phyloP scores from a whole-genome alignment of 176 grass and related monocot genomes.

The Triticum monococcum region DNA sequence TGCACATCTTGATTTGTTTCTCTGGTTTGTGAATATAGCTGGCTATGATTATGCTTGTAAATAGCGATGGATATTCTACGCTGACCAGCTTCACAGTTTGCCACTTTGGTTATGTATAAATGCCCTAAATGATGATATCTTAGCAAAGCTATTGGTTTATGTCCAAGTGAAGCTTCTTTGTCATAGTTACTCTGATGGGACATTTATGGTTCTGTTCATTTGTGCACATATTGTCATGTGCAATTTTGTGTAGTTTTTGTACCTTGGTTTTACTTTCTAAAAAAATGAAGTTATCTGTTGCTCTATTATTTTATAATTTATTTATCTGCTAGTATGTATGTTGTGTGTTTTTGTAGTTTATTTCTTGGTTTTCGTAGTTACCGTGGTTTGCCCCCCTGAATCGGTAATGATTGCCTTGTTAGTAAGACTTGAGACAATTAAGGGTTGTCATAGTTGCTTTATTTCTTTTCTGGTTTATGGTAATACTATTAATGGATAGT shows the following conservation, averaged over 20 bases:
- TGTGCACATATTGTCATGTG: neutral
- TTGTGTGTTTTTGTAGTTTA: no score
- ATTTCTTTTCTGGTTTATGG: neutral
- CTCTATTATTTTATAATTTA: no score
- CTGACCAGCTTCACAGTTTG: neutral
- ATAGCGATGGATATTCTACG: neutral
- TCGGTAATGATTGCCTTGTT: neutral
- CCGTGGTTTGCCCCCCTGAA: no score
- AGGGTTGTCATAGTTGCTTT: neutral
- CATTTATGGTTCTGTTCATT: conserved; percentile 10
- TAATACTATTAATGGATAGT: neutral
- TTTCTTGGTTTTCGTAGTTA: no score
- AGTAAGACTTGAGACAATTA: neutral
- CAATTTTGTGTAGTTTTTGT: no score
- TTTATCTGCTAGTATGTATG: no score
- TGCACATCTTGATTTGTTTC: neutral
- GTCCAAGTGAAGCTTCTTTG: conserved; percentile 41
- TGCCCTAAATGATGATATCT: conserved; percentile 39
- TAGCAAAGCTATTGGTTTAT: conserved; percentile 38
- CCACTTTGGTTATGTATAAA: neutral
- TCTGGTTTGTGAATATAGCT: neutral
- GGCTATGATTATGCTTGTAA: neutral
- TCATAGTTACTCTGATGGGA: conserved; percentile 67
- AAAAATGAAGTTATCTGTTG: no score
- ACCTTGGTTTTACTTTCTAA: no score